A percentile compares a stretch with the other conserved stretches of the same genome.
Conservation (phyloP, 2,329 filamentous ascomycete species). For the Sphaerulina populicola region DNA sequence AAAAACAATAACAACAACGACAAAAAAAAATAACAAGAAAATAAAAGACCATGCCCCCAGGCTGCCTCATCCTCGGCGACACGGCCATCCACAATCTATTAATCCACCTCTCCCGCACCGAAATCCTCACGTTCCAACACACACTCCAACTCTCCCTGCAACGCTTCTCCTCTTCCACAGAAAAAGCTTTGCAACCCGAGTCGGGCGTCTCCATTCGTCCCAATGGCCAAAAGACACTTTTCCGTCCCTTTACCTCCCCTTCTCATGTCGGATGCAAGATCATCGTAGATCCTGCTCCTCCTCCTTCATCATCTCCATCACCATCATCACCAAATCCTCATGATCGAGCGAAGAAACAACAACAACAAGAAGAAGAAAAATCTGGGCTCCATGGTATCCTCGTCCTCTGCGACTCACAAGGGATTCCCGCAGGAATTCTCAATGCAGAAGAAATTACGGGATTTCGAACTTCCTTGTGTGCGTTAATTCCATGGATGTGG, state of each 20-base stretch:
- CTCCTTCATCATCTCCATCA: too few species aligned
- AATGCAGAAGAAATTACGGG: constrained; percentile 68
- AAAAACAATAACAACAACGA: background rate
- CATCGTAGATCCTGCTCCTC: constrained; percentile 15
- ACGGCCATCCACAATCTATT: constrained; percentile 9
- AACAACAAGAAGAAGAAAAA: background rate
- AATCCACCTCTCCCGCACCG: constrained; percentile 5
- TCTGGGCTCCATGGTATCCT: constrained; percentile 12
- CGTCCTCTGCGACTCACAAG: constrained; percentile 7
- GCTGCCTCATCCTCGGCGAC: constrained; percentile 12
- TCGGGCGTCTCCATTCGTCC: constrained; percentile 10
- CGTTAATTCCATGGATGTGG: constrained; percentile 48
- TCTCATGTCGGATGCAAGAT: constrained; percentile 13
- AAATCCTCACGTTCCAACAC: constrained; percentile 6
- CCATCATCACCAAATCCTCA: too few species aligned
- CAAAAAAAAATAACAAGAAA: background rate
- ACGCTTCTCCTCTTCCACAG: constrained; percentile 6
- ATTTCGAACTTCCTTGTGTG: constrained; percentile 69
- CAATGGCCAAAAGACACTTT: constrained; percentile 12
- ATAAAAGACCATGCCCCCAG: constrained; percentile 1
- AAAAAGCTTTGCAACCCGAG: constrained; percentile 9
- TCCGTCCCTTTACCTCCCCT: constrained; percentile 13
- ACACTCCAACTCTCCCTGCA: constrained; percentile 8
- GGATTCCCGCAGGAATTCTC: constrained; percentile 32
- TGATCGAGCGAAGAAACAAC: too few species aligned